phyloP scores from a whole-genome alignment of 345 rosid genomes.

The Citrus trifoliata region DNA sequence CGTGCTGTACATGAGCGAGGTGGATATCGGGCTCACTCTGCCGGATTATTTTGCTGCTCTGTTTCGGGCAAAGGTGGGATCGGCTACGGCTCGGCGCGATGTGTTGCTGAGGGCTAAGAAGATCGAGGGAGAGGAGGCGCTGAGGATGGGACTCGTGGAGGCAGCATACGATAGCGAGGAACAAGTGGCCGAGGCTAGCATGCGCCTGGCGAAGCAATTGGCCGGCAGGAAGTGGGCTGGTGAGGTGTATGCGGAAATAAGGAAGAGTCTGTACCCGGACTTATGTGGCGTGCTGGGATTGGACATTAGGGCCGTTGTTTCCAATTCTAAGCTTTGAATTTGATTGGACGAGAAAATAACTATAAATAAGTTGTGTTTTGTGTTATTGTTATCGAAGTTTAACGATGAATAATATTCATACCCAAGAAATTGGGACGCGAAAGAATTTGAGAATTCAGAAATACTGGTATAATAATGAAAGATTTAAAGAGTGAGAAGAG shows the following conservation, averaged over 20 bases:
- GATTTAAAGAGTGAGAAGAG: no score
- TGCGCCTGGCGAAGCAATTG: constrained; percentile 48
- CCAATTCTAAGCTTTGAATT: constrained; percentile 37
- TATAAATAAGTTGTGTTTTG: no score
- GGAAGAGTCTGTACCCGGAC: constrained; percentile 74
- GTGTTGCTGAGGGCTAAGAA: constrained; percentile 49
- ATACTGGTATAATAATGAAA: no score
- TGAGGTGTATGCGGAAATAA: constrained; percentile 59
- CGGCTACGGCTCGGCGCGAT: constrained; percentile 45
- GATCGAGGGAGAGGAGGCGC: constrained; percentile 62
- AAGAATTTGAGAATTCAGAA: no score
- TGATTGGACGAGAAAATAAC: no score
- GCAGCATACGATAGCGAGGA: constrained; percentile 47
- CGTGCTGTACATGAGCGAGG: constrained; percentile 78
- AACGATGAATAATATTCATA: no score
- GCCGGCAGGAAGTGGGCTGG: constrained; percentile 55
- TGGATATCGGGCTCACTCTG: constrained; percentile 55
- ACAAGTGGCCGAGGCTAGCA: constrained; percentile 38
- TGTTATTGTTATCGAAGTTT: no score
- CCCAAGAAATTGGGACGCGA: no score
- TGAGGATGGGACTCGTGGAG: constrained; percentile 53
- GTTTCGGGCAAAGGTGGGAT: constrained; percentile 45
- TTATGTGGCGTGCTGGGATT: constrained; percentile 46
- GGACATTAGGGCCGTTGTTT: constrained; percentile 3
- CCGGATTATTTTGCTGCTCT: constrained; percentile 59